These are phyloP conservation scores for Athelia psychrophila DNA, from an alignment of 1,284 basidiomycete genomes.

Conservation along the genomic window DNA sequence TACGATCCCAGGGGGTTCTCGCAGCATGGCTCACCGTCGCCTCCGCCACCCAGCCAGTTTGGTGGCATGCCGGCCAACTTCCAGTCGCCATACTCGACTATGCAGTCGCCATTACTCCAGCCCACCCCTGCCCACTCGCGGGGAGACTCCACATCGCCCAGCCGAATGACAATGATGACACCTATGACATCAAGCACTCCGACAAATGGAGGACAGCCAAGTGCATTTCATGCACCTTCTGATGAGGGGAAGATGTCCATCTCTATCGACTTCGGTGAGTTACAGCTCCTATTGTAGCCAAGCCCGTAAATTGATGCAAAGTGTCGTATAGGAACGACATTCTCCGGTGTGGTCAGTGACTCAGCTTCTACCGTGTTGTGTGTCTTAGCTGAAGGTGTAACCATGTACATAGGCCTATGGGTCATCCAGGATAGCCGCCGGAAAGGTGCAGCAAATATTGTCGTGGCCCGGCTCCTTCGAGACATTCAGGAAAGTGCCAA, in stretches of 20 bases:
- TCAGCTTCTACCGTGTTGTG: constrained; percentile 10
- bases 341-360: constrained; percentile 72
- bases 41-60: constrained; percentile 17
- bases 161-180: too few species aligned
- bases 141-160: too few species aligned
- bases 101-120: constrained; percentile 19
- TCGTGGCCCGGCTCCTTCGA: constrained; percentile 78
- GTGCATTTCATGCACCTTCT: constrained; percentile 13
- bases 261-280: constrained; percentile 75
- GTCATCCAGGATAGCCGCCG: constrained; percentile 76
- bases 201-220: not conserved
- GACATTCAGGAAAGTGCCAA: constrained; percentile 79
- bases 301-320: not conserved
- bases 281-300: too few species aligned
- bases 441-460: constrained; percentile 73
- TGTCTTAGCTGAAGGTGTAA: too few species aligned
- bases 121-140: constrained; percentile 34
- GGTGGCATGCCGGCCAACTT: constrained; percentile 11
- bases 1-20: constrained; percentile 1
- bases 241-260: constrained; percentile 72
- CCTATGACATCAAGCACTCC: constrained; percentile 2
- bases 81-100: constrained; percentile 7
- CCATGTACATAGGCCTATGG: constrained; percentile 58
- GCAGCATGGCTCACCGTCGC: constrained; percentile 26
- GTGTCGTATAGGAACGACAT: constrained; percentile 65